Conservation (phyloP, 106 monocot genomes). For the Allium cepa region DNA sequence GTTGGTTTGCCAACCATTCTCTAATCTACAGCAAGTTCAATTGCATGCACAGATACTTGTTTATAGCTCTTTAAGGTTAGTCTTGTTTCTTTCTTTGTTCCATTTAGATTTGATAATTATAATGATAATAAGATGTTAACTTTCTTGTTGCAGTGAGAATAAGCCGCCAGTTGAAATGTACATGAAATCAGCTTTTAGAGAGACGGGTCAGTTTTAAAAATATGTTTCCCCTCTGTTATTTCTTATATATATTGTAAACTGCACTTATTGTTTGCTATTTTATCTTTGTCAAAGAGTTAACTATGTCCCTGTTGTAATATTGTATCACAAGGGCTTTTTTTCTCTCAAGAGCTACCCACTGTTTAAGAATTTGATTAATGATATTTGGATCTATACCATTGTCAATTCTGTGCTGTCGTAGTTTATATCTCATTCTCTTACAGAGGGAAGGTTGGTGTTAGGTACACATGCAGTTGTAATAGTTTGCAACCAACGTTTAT, state of each 20-base stretch:
- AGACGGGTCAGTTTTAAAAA: conserved; percentile 37
- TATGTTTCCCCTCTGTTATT: too few relatives aligned
- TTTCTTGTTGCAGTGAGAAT: conserved; percentile 58
- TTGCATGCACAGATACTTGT: conserved; percentile 94
- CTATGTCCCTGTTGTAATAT: not conserved
- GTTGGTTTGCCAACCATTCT: conserved; percentile 65
- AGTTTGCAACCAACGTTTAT: too few relatives aligned
- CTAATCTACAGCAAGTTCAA: conserved; percentile 86
- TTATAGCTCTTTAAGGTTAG: conserved; percentile 67
- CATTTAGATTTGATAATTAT: conserved; percentile 5
- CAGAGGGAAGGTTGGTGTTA: too few relatives aligned
- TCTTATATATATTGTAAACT: too few relatives aligned
- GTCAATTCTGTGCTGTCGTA: too few relatives aligned
- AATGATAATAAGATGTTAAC: too few relatives aligned
- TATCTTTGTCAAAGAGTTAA: too few relatives aligned
- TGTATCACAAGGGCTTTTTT: not conserved
- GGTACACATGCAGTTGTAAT: too few relatives aligned
- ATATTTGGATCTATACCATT: too few relatives aligned
- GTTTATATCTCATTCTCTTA: too few relatives aligned
- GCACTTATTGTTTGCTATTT: too few relatives aligned
- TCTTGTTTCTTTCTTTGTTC: not conserved
- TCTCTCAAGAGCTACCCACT: not conserved
- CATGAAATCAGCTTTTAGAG: conserved; percentile 82
- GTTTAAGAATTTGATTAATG: too few relatives aligned
- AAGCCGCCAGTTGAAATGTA: conserved; percentile 76